Percentiles rank a stretch among this genome's conserved stretches.
These are phyloP conservation scores for Kewa caespitosa DNA, from an alignment of 179 eudicot species.

Conservation along the genomic window DNA sequence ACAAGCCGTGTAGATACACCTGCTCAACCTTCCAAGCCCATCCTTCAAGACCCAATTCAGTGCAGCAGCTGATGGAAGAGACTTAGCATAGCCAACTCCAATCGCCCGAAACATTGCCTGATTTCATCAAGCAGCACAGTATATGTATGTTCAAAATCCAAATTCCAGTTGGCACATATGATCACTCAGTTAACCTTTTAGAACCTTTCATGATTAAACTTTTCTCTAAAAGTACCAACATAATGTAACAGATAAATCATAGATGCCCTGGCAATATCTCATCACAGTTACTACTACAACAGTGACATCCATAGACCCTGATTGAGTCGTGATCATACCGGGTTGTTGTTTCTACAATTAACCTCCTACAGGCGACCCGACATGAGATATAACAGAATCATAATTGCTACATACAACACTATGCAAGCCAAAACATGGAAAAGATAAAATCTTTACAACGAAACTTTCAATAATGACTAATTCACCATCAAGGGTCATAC, in stretches of 20 bases:
- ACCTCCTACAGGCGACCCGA: no score
- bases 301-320: no score
- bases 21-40: conserved; percentile 89
- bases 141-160: background rate
- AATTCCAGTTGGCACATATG: background rate
- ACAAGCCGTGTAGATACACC: conserved; percentile 91
- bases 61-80: conserved; percentile 95
- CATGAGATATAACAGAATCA: no score
- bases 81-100: conserved; percentile 85
- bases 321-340: no score
- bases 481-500: background rate
- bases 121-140: conserved; percentile 20
- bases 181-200: background rate
- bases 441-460: background rate
- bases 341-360: no score
- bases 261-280: background rate
- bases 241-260: background rate
- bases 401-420: background rate
- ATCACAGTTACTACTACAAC: background rate
- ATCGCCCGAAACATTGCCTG: conserved; percentile 98
- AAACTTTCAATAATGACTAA: background rate
- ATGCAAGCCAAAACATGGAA: background rate
- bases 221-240: background rate
- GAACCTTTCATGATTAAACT: background rate
- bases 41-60: conserved; percentile 96